These are phyloP conservation scores for Eucalyptus rudis DNA, from an alignment of 345 rosid species.

Conservation along the genomic window DNA sequence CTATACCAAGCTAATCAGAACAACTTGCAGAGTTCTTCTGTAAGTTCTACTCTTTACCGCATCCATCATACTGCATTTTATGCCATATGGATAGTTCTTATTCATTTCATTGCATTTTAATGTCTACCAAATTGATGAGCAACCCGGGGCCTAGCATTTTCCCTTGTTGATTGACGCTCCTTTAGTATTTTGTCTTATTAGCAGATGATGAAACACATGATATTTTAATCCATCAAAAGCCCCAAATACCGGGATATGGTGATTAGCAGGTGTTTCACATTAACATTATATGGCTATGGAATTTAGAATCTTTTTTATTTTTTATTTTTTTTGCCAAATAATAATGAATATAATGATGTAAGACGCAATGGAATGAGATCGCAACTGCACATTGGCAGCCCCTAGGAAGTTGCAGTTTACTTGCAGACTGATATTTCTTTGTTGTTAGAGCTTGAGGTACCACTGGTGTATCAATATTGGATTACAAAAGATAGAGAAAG, in stretches of 20 bases:
- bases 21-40: slow-evolving; percentile 34
- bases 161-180: neutral
- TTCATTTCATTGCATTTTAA: neutral
- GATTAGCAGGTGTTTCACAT: neutral
- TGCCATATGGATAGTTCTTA: neutral
- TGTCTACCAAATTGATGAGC: neutral
- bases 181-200: neutral
- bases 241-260: neutral
- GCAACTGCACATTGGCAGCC: neutral
- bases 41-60: slow-evolving; percentile 16
- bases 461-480: neutral
- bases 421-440: neutral
- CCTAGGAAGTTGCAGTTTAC: neutral
- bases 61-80: neutral
- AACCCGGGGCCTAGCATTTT: neutral
- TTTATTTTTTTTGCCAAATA: neutral
- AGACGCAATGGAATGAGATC: neutral
- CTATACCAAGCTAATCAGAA: slow-evolving; percentile 17
- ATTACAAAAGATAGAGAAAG: neutral
- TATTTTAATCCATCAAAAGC: neutral
- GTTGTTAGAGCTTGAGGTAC: neutral
- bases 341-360: neutral
- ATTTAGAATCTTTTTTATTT: neutral
- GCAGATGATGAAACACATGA: neutral
- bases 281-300: neutral